Evolutionary conservation across 345 rosid species (phyloP).

Genomic region (Salix arbutifolia): DNA sequence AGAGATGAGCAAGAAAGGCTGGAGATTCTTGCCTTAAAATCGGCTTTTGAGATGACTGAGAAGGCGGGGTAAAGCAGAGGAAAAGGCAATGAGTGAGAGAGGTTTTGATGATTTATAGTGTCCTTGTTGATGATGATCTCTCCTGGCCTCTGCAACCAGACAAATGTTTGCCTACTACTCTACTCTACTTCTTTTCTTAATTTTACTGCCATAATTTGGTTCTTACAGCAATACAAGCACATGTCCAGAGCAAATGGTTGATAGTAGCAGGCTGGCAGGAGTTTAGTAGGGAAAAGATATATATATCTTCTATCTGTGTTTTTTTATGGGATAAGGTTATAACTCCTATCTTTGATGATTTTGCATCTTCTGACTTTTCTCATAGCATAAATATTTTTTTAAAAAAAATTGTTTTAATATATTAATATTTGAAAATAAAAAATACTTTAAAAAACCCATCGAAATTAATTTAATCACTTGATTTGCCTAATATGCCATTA

Average conservation of each 20-base stretch:
- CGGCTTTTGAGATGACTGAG: slow-evolving; percentile 3
- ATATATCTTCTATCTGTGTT: no score
- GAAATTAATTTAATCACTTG: no score
- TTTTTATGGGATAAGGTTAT: no score
- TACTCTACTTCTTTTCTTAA: neutral
- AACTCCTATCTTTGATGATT: no score
- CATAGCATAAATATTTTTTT: no score
- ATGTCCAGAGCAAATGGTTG: neutral
- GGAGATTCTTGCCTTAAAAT: neutral
- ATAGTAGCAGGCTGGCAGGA: no score
- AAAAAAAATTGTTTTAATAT: no score
- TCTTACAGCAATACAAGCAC: neutral
- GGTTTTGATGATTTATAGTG: neutral
- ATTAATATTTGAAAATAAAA: no score
- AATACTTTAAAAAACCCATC: no score
- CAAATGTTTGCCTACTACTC: neutral
- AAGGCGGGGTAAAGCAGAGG: neutral
- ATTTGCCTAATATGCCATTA: no score
- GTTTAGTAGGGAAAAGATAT: no score
- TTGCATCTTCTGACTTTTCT: no score
- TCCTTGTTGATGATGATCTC: neutral
- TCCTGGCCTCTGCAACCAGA: neutral
- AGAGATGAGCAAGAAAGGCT: slow-evolving; percentile 5
- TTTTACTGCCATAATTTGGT: neutral
- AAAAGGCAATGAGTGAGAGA: neutral